Evolutionary conservation across 1,139 yeast genomes (phyloP).

Genomic region (Lodderomyces pseudojiufengensis): DNA sequence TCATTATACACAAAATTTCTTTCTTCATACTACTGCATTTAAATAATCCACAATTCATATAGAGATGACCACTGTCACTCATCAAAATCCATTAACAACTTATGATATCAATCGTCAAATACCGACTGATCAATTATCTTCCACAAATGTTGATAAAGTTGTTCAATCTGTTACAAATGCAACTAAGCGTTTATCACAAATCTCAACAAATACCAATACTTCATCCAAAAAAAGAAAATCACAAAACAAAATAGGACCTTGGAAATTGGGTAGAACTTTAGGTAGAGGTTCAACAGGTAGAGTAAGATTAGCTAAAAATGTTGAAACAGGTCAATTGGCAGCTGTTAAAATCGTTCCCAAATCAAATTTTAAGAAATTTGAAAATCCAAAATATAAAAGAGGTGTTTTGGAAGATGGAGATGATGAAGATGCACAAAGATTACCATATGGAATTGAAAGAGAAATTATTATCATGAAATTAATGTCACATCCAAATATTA

Average conservation of each 20-base stretch:
- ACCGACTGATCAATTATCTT: conserved; percentile 18
- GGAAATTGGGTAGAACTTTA: conserved; percentile 91
- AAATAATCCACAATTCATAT: too few species aligned
- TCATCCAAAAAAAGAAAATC: conserved; percentile 52
- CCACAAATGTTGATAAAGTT: conserved; percentile 42
- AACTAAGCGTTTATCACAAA: conserved; percentile 60
- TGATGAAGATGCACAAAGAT: conserved; percentile 48
- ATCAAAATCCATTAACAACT: too few species aligned
- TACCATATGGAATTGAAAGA: conserved; percentile 93
- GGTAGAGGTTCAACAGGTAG: conserved; percentile 97
- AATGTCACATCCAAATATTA: conserved; percentile 87
- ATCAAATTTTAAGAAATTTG: conserved; percentile 55
- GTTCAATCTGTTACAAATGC: conserved; percentile 59
- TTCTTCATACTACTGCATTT: too few species aligned
- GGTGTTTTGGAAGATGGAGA: conserved; percentile 25
- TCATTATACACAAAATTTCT: too few species aligned
- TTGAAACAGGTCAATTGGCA: conserved; percentile 80
- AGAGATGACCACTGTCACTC: too few species aligned
- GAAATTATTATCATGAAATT: conserved; percentile 92
- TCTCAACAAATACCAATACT: conserved; percentile 51
- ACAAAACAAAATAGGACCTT: conserved; percentile 85
- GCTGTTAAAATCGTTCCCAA: conserved; percentile 97
- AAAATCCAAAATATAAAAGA: conserved; percentile 45
- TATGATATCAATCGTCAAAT: background rate
- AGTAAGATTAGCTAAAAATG: conserved; percentile 86